Conservation (phyloP, 2,329 filamentous ascomycete genomes). For the Pseudogymnoascus destructans region DNA sequence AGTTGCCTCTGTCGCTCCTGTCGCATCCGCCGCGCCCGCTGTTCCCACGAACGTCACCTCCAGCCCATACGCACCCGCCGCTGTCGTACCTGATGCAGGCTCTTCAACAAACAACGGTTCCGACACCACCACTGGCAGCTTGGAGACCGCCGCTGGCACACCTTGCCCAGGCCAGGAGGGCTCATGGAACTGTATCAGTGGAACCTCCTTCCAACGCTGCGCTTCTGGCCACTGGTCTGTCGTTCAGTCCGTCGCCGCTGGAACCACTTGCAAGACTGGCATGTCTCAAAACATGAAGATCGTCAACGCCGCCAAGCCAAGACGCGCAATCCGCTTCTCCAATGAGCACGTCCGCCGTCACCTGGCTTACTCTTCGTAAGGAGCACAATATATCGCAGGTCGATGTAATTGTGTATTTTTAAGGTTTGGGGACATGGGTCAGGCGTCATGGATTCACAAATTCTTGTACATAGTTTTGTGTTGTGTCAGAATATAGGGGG, state of each 20-base stretch:
- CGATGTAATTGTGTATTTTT: constrained; percentile 5
- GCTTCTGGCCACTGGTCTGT: constrained; percentile 39
- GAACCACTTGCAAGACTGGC: constrained; percentile 34
- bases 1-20: constrained; percentile 14
- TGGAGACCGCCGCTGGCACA: constrained; percentile 28
- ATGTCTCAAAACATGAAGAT: constrained; percentile 31
- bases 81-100: constrained; percentile 16
- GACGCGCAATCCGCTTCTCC: constrained; percentile 21
- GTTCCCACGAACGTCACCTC: constrained; percentile 18
- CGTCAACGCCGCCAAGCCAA: constrained; percentile 18
- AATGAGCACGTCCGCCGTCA: constrained; percentile 20
- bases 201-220: constrained; percentile 41
- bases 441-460: constrained; percentile 4
- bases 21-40: neutral
- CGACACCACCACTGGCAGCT: constrained; percentile 16
- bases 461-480: constrained; percentile 8
- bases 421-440: neutral
- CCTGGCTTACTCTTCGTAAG: constrained; percentile 1
- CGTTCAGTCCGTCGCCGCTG: constrained; percentile 31
- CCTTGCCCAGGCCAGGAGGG: constrained; percentile 37
- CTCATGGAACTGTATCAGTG: constrained; percentile 40
- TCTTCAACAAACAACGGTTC: constrained; percentile 19
- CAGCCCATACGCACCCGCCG: constrained; percentile 15
- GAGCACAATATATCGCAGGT: constrained; percentile 1
- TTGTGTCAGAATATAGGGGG: constrained; percentile 2